Conservation (phyloP, 176 grass and related monocot genomes). For the Avena eriantha region DNA sequence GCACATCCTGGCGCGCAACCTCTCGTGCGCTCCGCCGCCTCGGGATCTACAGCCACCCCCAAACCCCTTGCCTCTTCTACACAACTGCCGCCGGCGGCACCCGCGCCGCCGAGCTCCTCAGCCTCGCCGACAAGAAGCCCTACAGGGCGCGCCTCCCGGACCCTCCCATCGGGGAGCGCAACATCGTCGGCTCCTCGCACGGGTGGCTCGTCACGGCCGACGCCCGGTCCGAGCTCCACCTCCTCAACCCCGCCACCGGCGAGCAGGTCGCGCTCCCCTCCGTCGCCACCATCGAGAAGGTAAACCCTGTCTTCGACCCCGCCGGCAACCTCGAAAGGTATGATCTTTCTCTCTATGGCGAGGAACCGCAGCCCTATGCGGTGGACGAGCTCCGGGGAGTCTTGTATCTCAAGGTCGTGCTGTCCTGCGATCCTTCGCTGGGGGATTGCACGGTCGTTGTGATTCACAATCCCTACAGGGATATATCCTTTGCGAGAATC, state of each 20-base stretch:
- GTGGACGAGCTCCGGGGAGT: neutral
- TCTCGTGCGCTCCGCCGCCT: neutral
- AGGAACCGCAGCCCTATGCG: neutral
- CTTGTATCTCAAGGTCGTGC: neutral
- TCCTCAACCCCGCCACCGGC: neutral
- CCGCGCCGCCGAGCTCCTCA: neutral
- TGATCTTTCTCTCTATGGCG: too few relatives aligned
- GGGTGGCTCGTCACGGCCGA: neutral
- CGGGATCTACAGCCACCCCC: neutral
- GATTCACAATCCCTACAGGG: too few relatives aligned
- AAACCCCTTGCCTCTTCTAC: neutral
- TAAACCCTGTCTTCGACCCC: neutral
- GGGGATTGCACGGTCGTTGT: too few relatives aligned
- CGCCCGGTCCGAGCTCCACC: constrained; percentile 1
- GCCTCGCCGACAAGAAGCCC: neutral
- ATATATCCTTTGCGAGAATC: too few relatives aligned
- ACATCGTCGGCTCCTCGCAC: neutral
- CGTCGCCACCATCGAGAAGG: neutral
- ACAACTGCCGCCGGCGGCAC: neutral
- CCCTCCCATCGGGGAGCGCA: neutral
- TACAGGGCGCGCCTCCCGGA: neutral
- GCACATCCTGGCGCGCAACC: neutral
- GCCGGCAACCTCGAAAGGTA: neutral
- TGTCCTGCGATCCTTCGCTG: too few relatives aligned
- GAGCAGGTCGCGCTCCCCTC: neutral